Evolutionary conservation across 2,329 filamentous ascomycete genomes (phyloP), one percentile per base, ranked within the genome.

Genomic region (Colletotrichum camelliae): DNA sequence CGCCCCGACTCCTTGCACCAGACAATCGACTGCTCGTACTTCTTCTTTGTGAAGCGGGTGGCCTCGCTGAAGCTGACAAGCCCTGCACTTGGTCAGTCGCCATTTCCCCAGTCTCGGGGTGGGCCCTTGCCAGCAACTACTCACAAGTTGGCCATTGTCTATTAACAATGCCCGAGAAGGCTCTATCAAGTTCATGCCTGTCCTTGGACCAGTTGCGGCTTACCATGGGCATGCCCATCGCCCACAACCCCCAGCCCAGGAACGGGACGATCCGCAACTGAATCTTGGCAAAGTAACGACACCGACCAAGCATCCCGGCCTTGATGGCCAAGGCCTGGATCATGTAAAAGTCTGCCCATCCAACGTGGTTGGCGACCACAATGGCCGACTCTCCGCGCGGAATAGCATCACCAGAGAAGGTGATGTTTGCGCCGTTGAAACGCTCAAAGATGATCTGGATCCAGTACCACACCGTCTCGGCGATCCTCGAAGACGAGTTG

Each of bases 301-400:
- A 92, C 67, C 89, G 86, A n/a, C 89, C 86, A 9, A 93, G 86
- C 92, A 93, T 93, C 70, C 86, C 87, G 15, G 88, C 83, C 57
- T 84, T 84, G 64, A 88, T 79, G 16, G 91, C 91, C 57, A 92
- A 82, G 48, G 88, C 87, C 82, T 93, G 91, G 77, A 93, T 90
- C 86, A 92, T 88, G 84, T 92, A 93, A 80, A 93, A 92, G 81
- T 93, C 91, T 72, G 87, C 86, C 91, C 91, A 93, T 67, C 86
- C 87, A 52, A 92, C 88, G 82, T 93, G 91, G 80, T 93, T 92
- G 70, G 88, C 85, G 69, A 93, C 83, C 37, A 93, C 89, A 69
- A 93, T 88, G 70, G 90, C 91, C 31, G 88, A 91, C 82, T 93
- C 91, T n/a, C 85, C 86, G 13, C 75, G 70, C 2, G 89, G 90